Evolutionary conservation across 2,329 filamentous ascomycete species (phyloP), one percentile per base, ranked within the genome.

Genomic region (Colletotrichum brevisporum): DNA sequence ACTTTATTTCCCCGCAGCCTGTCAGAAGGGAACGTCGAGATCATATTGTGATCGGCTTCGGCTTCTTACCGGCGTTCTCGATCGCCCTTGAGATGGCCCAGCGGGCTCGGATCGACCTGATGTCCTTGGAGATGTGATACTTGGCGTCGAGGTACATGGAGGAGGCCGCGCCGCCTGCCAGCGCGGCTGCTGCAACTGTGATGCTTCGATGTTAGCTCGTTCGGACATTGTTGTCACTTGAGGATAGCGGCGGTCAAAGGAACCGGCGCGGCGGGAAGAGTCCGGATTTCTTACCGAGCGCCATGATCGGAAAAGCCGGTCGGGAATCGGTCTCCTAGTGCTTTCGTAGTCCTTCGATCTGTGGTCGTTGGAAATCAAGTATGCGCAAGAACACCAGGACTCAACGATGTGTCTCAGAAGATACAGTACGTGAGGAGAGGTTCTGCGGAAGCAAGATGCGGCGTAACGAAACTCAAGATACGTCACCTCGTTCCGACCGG

Each of bases 111-210:
- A 92, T 77, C 6, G 74, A 73, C 0, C 75, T 73, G 16, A 91
- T 71, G 76, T 95, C 92, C 74, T 92, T 88, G 50, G 80, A 77
- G 57, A 94, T 76, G 76, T 92, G 88, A 73, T 87, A 90, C 81
- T 92, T 93, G 62, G 89, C 92, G 75, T 94, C 88, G 52, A 92
- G 80, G 73, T 93, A 93, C 66, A 69, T 60, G 12, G 45, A 45
- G 2, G 48, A 56, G 45, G 62, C 66, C 12, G 60, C 36, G 62
- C 66, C 36, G 13, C 66, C 66, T 9, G 87, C 85, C 27, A 82
- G 74, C 52, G 77, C 78, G 5, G 81, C 79, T 10, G 80, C 73
- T 1, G 80, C 75, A 56, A 77, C 79, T 67, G 76, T 9, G 43
- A 16, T 24, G 36, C 9, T 9, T n/a, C 41, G 2, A 15, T 13